Evolutionary conservation across 768 basidiomycete genomes (phyloP), one percentile per base, ranked within the genome.

Genomic region (Grammothele lineata): DNA sequence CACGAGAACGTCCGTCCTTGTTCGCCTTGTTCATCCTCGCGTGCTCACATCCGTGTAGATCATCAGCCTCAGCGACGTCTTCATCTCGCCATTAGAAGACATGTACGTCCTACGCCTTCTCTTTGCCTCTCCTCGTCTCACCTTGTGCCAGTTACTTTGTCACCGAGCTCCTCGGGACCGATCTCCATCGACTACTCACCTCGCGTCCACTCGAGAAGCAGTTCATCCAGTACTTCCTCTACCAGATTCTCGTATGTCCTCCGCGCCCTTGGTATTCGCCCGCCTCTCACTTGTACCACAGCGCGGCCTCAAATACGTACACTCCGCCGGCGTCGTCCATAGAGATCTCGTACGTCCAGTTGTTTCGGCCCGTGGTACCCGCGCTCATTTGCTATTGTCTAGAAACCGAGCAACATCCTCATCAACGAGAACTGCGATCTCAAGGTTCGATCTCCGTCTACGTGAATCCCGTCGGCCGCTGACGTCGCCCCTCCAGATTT

Each of bases 391-490:
- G 18, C 18, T 25, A 37, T 34, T 26, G 21, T 37, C 41, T 60
- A 92, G 87, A 99, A 99, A 86, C 96, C 96, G 8, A 94, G 92
- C 64, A 99, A 99, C 67, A 98, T 99, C 58, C 87, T 99, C 54
- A 93, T 99, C 55, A 99, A 99, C 63, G 96, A 99, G 72, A 99
- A 99, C 67, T 99, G 96, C 65, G 96, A 99, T 68, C 78, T 99
- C 58, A 96, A 95, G 81, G 92, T 89, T 36, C 24, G 72, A 9
- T 8, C 30, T n/a, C n/a, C n/a, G n/a, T n/a, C n/a, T n/a, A n/a
- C n/a, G n/a, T 23, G 35, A 26, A 30, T 37, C 32, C 19, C 36
- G n/a, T n/a, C n/a, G n/a, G n/a, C n/a, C n/a, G 39, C 48, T 54
- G 47, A 57, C 50, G 43, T 32, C n/a, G n/a, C 57, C 48, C 38